Percentiles rank a stretch among this genome's conserved stretches.
Evolutionary conservation across 2,329 filamentous ascomycete genomes (phyloP).

Genomic region (Fusarium compactum): DNA sequence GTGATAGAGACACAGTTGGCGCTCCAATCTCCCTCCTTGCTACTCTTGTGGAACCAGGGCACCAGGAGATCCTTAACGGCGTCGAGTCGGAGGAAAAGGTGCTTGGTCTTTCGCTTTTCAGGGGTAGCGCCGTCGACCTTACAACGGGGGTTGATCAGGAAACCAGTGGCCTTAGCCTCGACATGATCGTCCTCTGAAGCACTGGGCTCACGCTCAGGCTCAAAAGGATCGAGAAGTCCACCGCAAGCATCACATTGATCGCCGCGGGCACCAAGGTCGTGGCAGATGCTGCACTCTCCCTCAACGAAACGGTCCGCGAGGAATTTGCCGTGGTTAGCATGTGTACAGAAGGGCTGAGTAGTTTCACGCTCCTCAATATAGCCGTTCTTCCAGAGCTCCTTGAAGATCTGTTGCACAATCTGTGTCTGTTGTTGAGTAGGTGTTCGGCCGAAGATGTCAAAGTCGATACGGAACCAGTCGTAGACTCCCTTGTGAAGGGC

Average conservation of each 20-base stretch:
- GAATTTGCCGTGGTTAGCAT: conserved; percentile 77
- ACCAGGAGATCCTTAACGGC: conserved; percentile 82
- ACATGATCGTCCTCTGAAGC: conserved; percentile 50
- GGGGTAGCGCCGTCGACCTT: conserved; percentile 90
- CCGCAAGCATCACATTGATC: conserved; percentile 84
- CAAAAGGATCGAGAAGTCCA: conserved; percentile 76
- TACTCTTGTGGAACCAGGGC: conserved; percentile 80
- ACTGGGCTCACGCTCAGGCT: conserved; percentile 60
- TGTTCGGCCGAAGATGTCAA: conserved; percentile 95
- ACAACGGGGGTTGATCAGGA: conserved; percentile 85
- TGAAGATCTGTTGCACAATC: conserved; percentile 93
- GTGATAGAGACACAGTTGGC: conserved; percentile 82
- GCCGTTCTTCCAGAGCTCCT: conserved; percentile 86
- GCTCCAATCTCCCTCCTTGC: conserved; percentile 80
- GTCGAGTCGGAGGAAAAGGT: conserved; percentile 89
- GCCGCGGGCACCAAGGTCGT: conserved; percentile 76
- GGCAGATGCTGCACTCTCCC: conserved; percentile 80
- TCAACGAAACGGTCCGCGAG: conserved; percentile 89
- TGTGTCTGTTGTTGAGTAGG: conserved; percentile 89
- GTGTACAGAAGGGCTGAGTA: conserved; percentile 84
- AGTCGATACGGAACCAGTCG: conserved; percentile 94
- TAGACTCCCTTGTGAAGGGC: conserved; percentile 91
- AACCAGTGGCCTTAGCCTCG: conserved; percentile 57
- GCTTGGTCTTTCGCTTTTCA: conserved; percentile 84
- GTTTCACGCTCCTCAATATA: conserved; percentile 89